A percentile compares a stretch with the other conserved stretches of the same genome.
phyloP scores from a whole-genome alignment of 768 basidiomycete species.

The Psilocybe tampanensis region DNA sequence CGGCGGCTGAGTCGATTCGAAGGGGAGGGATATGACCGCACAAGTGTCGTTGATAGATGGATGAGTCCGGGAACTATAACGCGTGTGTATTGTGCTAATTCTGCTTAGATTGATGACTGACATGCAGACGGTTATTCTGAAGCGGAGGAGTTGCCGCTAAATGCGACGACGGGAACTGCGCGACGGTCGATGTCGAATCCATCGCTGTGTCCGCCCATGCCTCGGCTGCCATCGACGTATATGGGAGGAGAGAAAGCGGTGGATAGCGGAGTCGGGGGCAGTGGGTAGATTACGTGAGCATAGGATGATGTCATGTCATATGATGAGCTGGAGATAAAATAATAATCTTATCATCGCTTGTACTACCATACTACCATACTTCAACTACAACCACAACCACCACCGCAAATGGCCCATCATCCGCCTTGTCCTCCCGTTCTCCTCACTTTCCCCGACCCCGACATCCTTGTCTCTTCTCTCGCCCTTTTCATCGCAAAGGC shows the following conservation, averaged over 20 bases:
- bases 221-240: conserved; percentile 19
- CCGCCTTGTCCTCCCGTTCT: conserved; percentile 72
- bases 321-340: neutral
- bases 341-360: neutral
- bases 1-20: conserved; percentile 3
- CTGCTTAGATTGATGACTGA: neutral
- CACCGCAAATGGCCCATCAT: conserved; percentile 42
- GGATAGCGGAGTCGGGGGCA: conserved; percentile 4
- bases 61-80: conserved; percentile 11
- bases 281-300: neutral
- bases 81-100: neutral
- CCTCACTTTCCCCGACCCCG: conserved; percentile 62
- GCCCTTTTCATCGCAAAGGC: conserved; percentile 84
- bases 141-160: neutral
- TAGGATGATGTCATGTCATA: conserved; percentile 17
- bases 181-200: conserved; percentile 1
- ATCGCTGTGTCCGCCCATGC: conserved; percentile 15
- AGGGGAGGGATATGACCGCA: conserved; percentile 15
- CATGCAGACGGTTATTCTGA: neutral
- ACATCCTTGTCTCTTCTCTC: conserved; percentile 63
- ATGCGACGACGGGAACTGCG: neutral
- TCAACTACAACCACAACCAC: too few species aligned
- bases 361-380: conserved; percentile 1
- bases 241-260: neutral
- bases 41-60: conserved; percentile 31